Percentiles rank a stretch among this genome's conserved stretches.
Conservation (phyloP, 2,329 filamentous ascomycete species). For the Fusarium sp. region DNA sequence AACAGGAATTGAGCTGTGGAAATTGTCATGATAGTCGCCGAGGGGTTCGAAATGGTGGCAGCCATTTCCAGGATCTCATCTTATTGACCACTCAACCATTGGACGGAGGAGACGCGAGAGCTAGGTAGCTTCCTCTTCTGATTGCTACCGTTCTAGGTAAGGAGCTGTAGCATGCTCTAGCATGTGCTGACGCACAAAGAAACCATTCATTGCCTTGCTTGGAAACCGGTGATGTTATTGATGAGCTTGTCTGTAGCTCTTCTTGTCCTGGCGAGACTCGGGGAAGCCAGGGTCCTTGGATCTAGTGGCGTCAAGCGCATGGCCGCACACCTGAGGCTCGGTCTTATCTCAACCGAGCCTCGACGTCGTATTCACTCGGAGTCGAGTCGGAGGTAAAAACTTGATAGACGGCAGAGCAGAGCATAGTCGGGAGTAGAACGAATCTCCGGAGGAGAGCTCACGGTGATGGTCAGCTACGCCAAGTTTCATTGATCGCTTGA, state of each 20-base stretch:
- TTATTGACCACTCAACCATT: conserved; percentile 25
- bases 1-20: conserved; percentile 12
- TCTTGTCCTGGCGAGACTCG: conserved; percentile 8
- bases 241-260: conserved; percentile 29
- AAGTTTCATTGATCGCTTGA: conserved; percentile 13
- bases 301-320: conserved; percentile 39
- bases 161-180: conserved; percentile 30
- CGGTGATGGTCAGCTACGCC: conserved; percentile 13
- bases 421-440: background rate
- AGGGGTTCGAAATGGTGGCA: conserved; percentile 29
- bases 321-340: conserved; percentile 37
- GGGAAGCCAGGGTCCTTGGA: conserved; percentile 25
- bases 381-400: background rate
- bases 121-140: conserved; percentile 25
- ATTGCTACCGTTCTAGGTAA: conserved; percentile 36
- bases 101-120: conserved; percentile 7
- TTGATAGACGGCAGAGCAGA: conserved; percentile 22
- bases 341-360: conserved; percentile 31
- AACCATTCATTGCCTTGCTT: conserved; percentile 23
- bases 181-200: conserved; percentile 16
- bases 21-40: conserved; percentile 18
- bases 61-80: conserved; percentile 39
- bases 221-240: conserved; percentile 22
- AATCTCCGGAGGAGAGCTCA: background rate
- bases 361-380: conserved; percentile 12